Evolutionary conservation across 176 grass and related monocot species (phyloP).

Genomic region (Bonia amplexicaulis): DNA sequence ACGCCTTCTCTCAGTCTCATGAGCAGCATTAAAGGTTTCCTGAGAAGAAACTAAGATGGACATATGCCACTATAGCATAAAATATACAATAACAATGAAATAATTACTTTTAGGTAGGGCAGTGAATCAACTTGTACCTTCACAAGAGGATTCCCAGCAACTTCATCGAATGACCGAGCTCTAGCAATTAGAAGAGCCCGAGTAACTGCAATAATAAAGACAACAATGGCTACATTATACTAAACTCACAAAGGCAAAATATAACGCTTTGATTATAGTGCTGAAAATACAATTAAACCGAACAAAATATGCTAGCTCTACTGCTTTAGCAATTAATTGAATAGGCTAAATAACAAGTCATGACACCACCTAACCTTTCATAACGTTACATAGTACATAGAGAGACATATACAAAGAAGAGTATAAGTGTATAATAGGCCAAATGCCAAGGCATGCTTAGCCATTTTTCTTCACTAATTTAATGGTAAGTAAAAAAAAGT

Average conservation of each 20-base stretch:
- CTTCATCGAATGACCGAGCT: constrained; percentile 75
- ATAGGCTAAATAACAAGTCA: constrained; percentile 16
- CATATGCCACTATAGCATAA: constrained; percentile 13
- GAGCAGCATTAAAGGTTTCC: constrained; percentile 71
- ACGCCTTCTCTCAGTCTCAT: constrained; percentile 87
- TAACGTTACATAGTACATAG: constrained; percentile 10
- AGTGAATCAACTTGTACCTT: constrained; percentile 52
- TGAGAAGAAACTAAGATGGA: constrained; percentile 21
- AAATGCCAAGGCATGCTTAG: neutral
- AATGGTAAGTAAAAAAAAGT: neutral
- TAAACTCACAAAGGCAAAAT: constrained; percentile 1
- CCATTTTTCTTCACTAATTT: neutral
- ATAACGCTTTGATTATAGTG: constrained; percentile 7
- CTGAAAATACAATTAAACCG: constrained; percentile 26
- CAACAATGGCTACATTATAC: neutral
- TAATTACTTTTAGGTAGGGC: constrained; percentile 1
- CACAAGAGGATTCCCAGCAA: constrained; percentile 76
- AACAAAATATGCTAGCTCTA: neutral
- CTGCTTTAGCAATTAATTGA: neutral
- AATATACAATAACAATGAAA: constrained; percentile 7
- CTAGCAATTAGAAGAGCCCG: constrained; percentile 73
- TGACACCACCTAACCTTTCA: neutral
- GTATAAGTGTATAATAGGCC: neutral
- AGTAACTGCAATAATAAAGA: constrained; percentile 55
- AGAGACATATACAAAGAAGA: neutral